A percentile compares a stretch with the other conserved stretches of the same genome.
These are phyloP conservation scores for Xylariales sp. DNA, from an alignment of 2,329 filamentous ascomycete species.

Conservation along the genomic window DNA sequence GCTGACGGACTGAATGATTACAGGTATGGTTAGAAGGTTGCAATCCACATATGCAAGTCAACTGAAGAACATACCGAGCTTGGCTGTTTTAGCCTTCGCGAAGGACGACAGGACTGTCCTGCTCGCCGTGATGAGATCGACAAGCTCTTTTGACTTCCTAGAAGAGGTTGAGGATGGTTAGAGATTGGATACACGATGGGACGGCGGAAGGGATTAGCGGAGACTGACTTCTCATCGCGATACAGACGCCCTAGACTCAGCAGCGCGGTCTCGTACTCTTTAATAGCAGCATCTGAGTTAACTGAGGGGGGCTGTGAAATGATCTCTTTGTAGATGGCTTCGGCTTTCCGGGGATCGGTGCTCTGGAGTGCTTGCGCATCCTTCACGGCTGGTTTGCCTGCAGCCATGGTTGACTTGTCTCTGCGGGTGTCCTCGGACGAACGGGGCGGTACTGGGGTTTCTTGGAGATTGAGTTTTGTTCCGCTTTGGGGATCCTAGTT, in stretches of 20 bases:
- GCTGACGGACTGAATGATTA: conserved; percentile 71
- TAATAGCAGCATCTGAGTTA: conserved; percentile 77
- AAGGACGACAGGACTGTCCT: conserved; percentile 90
- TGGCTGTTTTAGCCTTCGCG: conserved; percentile 97
- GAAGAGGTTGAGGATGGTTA: conserved; percentile 8
- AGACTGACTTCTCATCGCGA: conserved; percentile 73
- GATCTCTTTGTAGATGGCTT: conserved; percentile 84
- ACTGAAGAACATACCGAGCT: conserved; percentile 70
- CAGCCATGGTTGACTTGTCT: conserved; percentile 22
- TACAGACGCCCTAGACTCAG: conserved; percentile 90
- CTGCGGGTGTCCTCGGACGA: neutral
- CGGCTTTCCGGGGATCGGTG: conserved; percentile 77
- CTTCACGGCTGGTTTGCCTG: conserved; percentile 51
- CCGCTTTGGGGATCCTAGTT: too few species aligned
- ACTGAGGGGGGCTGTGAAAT: conserved; percentile 79
- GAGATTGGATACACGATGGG: conserved; percentile 10
- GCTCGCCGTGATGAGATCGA: conserved; percentile 85
- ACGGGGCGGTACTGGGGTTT: too few species aligned
- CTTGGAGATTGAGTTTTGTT: too few species aligned
- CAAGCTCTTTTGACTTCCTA: conserved; percentile 78
- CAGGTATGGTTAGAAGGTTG: neutral
- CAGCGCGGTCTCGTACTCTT: conserved; percentile 87
- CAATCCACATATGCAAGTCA: neutral
- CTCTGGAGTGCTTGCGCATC: conserved; percentile 84
- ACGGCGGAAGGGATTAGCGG: neutral